phyloP scores from a whole-genome alignment of 2,329 filamentous ascomycete species.

The Scleromitrula shiraiana region DNA sequence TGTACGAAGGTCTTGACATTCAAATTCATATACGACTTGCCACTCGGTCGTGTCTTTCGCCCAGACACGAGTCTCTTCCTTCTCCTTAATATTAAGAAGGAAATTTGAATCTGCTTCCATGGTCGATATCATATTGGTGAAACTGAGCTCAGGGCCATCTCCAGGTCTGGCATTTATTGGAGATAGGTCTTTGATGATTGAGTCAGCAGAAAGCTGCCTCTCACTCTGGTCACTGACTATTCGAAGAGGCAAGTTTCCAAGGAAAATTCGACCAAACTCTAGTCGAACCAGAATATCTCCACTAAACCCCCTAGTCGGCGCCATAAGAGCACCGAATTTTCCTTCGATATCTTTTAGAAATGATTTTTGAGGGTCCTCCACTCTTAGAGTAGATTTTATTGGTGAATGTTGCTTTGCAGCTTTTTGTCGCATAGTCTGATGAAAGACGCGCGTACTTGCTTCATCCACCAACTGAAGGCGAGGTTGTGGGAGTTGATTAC shows the following conservation, averaged over 20 bases:
- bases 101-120: slow-evolving; percentile 20
- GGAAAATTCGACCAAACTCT: slow-evolving; percentile 26
- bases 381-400: not conserved
- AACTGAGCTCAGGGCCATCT: slow-evolving; percentile 9
- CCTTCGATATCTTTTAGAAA: slow-evolving; percentile 16
- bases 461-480: slow-evolving; percentile 14
- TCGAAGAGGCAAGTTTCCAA: slow-evolving; percentile 11
- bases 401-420: not conserved
- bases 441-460: slow-evolving; percentile 14
- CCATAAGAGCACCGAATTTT: slow-evolving; percentile 18
- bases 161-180: not conserved
- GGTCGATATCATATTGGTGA: slow-evolving; percentile 25
- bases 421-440: slow-evolving; percentile 24
- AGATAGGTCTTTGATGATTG: slow-evolving; percentile 1
- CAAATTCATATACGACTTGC: slow-evolving; percentile 23
- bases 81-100: slow-evolving; percentile 19
- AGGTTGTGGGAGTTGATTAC: not conserved
- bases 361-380: slow-evolving; percentile 8
- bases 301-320: slow-evolving; percentile 17
- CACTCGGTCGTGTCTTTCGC: slow-evolving; percentile 10
- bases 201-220: not conserved
- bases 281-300: slow-evolving; percentile 21
- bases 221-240: slow-evolving; percentile 7
- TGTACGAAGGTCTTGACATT: slow-evolving; percentile 16
- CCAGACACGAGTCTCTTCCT: slow-evolving; percentile 20